Conservation (phyloP, 2,329 filamentous ascomycete species). For the Fusarium graminum region DNA sequence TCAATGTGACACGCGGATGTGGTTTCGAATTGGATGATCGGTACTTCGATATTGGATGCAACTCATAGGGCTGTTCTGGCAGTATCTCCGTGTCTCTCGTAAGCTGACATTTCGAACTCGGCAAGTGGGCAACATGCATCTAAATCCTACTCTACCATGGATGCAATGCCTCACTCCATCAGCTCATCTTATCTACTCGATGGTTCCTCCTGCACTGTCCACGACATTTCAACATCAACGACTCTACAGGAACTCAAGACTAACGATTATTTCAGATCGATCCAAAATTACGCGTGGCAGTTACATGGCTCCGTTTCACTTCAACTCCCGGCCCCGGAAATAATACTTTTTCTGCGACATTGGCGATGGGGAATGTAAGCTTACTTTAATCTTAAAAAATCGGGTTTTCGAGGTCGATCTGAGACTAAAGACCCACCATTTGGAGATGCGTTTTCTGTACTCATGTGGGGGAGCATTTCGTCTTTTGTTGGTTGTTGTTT, state of each 20-base stretch:
- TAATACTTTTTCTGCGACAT: constrained; percentile 6
- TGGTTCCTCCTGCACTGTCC: no score
- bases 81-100: no score
- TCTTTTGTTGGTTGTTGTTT: no score
- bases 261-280: background rate
- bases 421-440: background rate
- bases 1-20: background rate
- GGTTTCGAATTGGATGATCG: background rate
- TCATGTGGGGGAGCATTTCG: no score
- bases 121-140: no score
- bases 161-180: no score
- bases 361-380: background rate
- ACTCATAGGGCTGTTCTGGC: background rate
- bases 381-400: constrained; percentile 15
- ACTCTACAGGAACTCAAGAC: background rate
- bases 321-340: background rate
- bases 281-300: background rate
- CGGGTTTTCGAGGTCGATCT: background rate
- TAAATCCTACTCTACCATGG: no score
- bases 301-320: background rate
- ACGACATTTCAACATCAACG: no score
- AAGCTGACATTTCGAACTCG: no score
- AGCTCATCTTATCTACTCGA: no score
- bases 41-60: background rate
- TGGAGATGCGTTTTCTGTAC: background rate